phyloP scores from a whole-genome alignment of 352 stramenopile genomes.

The Phytophthora pistaciae region DNA sequence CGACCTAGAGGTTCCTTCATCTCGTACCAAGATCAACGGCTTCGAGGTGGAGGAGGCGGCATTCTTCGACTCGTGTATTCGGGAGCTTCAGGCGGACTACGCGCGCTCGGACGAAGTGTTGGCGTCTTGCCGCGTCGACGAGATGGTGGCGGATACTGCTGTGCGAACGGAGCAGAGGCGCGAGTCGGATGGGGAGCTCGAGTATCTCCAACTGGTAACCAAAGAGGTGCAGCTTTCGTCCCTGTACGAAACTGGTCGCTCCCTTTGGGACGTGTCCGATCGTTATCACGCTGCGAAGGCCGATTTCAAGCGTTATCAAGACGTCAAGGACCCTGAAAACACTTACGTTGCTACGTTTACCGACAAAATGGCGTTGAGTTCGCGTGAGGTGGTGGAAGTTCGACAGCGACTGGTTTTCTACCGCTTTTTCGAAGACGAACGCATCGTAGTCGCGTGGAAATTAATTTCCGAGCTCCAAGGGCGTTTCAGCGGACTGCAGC shows the following conservation, averaged over 20 bases:
- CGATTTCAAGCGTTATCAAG: background rate
- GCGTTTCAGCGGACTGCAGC: background rate
- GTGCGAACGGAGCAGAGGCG: background rate
- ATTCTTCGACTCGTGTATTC: slow-evolving; percentile 10
- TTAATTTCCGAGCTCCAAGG: background rate
- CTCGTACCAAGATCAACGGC: background rate
- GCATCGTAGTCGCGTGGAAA: background rate
- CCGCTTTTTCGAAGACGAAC: background rate
- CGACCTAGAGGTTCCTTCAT: background rate
- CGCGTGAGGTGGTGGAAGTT: background rate
- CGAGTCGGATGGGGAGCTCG: background rate
- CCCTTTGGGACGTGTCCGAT: background rate
- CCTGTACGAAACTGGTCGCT: background rate
- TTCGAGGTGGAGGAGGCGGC: background rate
- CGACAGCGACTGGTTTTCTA: background rate
- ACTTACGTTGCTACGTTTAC: background rate
- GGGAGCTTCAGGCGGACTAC: slow-evolving; percentile 13
- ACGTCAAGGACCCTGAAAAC: background rate
- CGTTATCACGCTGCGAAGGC: too few species aligned
- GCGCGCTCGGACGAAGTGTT: slow-evolving; percentile 3
- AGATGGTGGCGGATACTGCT: background rate
- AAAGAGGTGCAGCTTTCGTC: background rate
- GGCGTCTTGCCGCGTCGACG: background rate
- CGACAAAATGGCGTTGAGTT: background rate
- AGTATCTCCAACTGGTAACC: background rate